phyloP scores from a whole-genome alignment of 768 basidiomycete species.

The Pleurotus sapidus region DNA sequence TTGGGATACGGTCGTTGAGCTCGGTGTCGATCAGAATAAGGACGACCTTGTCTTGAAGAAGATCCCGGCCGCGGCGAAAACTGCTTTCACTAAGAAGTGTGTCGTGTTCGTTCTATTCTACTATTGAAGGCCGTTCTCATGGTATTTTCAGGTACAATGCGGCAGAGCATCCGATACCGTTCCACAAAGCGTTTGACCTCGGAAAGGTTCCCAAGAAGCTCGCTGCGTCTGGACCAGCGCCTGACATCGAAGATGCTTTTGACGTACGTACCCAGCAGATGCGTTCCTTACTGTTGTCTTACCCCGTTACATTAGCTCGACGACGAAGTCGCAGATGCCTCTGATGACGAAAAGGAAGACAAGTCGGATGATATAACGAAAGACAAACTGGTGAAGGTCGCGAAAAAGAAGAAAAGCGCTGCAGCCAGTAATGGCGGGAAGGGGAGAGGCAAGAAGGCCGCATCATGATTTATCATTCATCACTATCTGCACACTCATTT shows the following conservation, averaged over 20 bases:
- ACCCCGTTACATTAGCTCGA: slow-evolving; percentile 20
- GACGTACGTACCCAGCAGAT: slow-evolving; percentile 48
- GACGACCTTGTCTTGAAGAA: slow-evolving; percentile 80
- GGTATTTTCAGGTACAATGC: slow-evolving; percentile 71
- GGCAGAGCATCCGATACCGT: slow-evolving; percentile 88
- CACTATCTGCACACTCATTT: too few relatives aligned
- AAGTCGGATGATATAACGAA: slow-evolving; percentile 27
- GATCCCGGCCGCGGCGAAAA: slow-evolving; percentile 78
- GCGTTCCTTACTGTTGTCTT: background rate
- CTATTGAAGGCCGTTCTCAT: too few relatives aligned
- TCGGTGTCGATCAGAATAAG: slow-evolving; percentile 80
- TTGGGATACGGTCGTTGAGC: slow-evolving; percentile 94
- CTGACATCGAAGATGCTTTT: slow-evolving; percentile 91
- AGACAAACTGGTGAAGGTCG: slow-evolving; percentile 35
- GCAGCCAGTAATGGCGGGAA: background rate
- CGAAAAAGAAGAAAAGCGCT: slow-evolving; percentile 29
- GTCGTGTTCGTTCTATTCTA: slow-evolving; percentile 15
- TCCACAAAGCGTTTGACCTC: slow-evolving; percentile 83
- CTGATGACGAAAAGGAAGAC: slow-evolving; percentile 45
- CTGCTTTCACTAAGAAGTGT: slow-evolving; percentile 82
- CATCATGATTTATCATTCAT: too few relatives aligned
- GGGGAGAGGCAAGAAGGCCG: background rate
- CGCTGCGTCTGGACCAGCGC: slow-evolving; percentile 58
- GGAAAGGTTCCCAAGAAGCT: slow-evolving; percentile 82
- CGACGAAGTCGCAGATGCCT: slow-evolving; percentile 46